Percentiles rank a stretch among this genome's conserved stretches.
phyloP scores from a whole-genome alignment of 148 eudicot genomes.

The Vaccinium myrtillus region DNA sequence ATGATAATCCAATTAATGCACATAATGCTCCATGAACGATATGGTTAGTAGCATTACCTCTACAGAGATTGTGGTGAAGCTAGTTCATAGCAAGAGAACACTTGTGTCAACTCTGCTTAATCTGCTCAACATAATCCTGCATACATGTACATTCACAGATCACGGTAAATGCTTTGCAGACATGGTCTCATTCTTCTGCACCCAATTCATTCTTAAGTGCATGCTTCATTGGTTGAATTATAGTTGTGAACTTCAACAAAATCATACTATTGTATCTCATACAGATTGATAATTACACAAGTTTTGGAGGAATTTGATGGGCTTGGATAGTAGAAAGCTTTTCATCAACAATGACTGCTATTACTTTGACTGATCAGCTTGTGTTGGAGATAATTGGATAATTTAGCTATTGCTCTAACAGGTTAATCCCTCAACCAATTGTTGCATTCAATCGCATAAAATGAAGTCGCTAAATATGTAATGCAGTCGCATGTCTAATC shows the following conservation, averaged over 20 bases:
- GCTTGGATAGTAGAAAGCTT: background rate
- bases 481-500: background rate
- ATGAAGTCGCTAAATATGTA: background rate
- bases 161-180: background rate
- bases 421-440: background rate
- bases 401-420: background rate
- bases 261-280: background rate
- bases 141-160: background rate
- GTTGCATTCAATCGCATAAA: background rate
- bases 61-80: conserved; percentile 27
- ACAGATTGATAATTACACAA: background rate
- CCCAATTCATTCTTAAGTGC: background rate
- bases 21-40: background rate
- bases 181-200: background rate
- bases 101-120: background rate
- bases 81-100: background rate
- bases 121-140: background rate
- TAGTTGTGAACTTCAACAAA: background rate
- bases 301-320: background rate
- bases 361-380: background rate
- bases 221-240: background rate
- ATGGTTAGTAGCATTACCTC: conserved; percentile 23
- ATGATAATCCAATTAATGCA: background rate
- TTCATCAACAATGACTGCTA: background rate
- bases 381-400: background rate